A percentile compares a stretch with the other conserved stretches of the same genome.
phyloP scores from a whole-genome alignment of 2,329 filamentous ascomycete genomes.

The Aphanocladium album region DNA sequence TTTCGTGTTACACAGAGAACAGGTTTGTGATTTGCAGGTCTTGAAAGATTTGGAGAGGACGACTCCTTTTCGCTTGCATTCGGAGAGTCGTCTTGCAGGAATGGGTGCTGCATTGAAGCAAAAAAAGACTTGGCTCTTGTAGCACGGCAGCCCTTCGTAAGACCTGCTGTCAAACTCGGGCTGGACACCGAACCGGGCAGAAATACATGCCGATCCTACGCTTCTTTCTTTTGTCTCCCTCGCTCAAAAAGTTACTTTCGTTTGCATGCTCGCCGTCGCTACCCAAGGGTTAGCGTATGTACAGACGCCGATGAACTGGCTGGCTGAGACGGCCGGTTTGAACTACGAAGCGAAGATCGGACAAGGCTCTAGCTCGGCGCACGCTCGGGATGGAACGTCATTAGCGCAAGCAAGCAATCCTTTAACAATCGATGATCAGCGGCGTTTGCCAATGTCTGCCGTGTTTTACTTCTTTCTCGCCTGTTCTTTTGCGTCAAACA shows the following conservation, averaged over 20 bases:
- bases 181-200: background rate
- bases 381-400: background rate
- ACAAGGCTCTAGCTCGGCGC: background rate
- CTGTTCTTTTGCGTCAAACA: constrained; percentile 1
- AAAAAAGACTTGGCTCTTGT: background rate
- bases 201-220: background rate
- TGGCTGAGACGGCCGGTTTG: background rate
- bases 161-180: background rate
- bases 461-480: background rate
- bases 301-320: background rate
- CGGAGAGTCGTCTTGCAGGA: background rate
- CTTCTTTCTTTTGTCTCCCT: background rate
- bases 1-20: constrained; percentile 1
- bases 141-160: background rate
- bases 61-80: background rate
- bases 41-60: background rate
- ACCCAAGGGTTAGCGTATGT: background rate
- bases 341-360: background rate
- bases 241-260: background rate
- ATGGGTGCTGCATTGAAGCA: background rate
- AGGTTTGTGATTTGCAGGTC: background rate
- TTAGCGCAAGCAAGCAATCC: background rate
- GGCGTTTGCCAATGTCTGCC: background rate
- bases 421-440: background rate
- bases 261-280: background rate